Evolutionary conservation across 2,329 filamentous ascomycete genomes (phyloP), one percentile per base, ranked within the genome.

Genomic region (Trichocomaceae sp.): DNA sequence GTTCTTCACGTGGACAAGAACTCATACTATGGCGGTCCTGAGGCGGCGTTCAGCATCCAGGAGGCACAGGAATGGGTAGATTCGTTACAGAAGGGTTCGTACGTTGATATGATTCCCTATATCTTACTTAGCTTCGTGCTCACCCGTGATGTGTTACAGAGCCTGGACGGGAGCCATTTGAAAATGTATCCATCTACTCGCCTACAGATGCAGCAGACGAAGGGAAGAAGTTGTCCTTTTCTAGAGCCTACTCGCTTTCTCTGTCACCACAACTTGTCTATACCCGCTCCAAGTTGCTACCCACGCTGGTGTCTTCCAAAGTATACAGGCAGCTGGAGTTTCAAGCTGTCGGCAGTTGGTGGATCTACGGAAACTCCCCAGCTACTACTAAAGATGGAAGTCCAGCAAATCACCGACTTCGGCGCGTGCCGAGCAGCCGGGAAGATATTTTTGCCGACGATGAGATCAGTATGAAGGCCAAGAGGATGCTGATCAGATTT

Each of bases 281-380:
- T 71, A 83, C 88, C 9, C 85, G 86, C 52, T 95, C 91, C 2
- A 79, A 82, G 60, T 79, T 97, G 33, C 77, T 97, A 5, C 82
- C 84, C 8, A 81, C 85, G 63, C 82, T 97, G 15, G 88, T 97
- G n/a, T 90, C 90, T 2, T 96, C 92, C 6, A 87, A 85, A 62
- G 87, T 90, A 12, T 92, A 92, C 66, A 83, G 86, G 20, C 91
- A 96, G 73, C 81, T 99, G 47, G 92, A 97, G 67, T 97, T 97
- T 63, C 82, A 93, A 58, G 90, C 92, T 26, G 88, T 97, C 23
- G 92, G 92, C 23, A 92, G 88, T 55, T 97, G 92, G 83, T 96
- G 87, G 80, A 83, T 96, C 54, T 85, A 85, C 66, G 62, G 62
- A 39, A 63, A 62, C 19, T 59, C 62, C 13, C 60, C 64, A 15